phyloP scores from a whole-genome alignment of 495 filamentous ascomycete genomes.

The Tuber borchii region DNA sequence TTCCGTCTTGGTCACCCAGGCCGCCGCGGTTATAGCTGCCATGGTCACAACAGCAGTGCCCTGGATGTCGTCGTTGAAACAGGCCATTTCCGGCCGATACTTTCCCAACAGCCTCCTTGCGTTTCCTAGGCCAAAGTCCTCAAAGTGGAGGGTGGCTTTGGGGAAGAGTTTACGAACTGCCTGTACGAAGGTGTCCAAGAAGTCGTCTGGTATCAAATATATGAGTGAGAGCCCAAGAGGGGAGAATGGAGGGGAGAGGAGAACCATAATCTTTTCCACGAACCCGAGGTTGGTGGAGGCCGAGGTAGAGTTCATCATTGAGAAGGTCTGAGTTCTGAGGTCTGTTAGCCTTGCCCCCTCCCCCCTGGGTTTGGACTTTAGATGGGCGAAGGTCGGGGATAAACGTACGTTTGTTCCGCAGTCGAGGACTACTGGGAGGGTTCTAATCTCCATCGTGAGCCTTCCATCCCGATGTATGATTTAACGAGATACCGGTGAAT shows the following conservation, averaged over 20 bases:
- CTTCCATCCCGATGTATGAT: background rate
- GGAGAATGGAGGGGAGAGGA: background rate
- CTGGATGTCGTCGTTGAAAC: conserved; percentile 91
- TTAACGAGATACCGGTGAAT: background rate
- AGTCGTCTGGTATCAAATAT: conserved; percentile 46
- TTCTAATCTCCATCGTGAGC: conserved; percentile 53
- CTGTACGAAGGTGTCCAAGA: conserved; percentile 68
- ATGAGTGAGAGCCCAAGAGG: conserved; percentile 9
- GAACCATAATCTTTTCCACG: conserved; percentile 64
- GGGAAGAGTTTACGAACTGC: conserved; percentile 64
- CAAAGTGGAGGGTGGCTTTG: conserved; percentile 77
- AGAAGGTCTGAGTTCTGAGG: conserved; percentile 64
- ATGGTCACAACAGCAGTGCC: conserved; percentile 83
- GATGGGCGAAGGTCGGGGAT: background rate
- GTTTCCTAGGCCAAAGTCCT: conserved; percentile 55
- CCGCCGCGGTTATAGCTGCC: conserved; percentile 67
- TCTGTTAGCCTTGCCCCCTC: conserved; percentile 16
- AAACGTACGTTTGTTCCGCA: conserved; percentile 65
- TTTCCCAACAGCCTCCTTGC: conserved; percentile 65
- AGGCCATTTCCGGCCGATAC: conserved; percentile 63
- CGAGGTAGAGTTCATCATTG: conserved; percentile 75
- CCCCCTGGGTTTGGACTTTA: background rate
- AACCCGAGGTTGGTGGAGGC: conserved; percentile 59
- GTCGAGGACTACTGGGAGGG: conserved; percentile 77
- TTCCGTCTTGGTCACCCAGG: conserved; percentile 61